Evolutionary conservation across 176 grass and related monocot genomes (phyloP).

Genomic region (Oryza punctata): DNA sequence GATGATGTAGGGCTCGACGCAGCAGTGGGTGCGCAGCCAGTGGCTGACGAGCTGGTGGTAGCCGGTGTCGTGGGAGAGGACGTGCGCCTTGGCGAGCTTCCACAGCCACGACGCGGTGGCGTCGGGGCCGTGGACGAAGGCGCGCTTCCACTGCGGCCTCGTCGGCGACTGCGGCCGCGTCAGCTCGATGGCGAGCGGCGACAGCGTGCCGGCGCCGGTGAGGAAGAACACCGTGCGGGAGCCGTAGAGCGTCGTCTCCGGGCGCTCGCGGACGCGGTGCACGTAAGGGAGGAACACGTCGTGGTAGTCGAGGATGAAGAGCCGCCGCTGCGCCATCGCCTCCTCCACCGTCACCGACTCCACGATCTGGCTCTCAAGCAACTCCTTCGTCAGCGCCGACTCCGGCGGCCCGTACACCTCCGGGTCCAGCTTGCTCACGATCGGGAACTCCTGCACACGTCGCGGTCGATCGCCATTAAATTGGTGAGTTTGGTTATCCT

Average conservation of each 20-base stretch:
- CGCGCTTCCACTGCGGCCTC: constrained; percentile 56
- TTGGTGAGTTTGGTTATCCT: too few relatives aligned
- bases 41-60: constrained; percentile 89
- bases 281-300: constrained; percentile 81
- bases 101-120: constrained; percentile 76
- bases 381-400: constrained; percentile 58
- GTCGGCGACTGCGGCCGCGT: constrained; percentile 64
- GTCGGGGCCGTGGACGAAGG: constrained; percentile 55
- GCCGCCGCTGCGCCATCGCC: constrained; percentile 56
- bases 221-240: constrained; percentile 78
- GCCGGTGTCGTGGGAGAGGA: constrained; percentile 68
- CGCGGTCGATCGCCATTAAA: too few relatives aligned
- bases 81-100: constrained; percentile 86
- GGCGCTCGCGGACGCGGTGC: constrained; percentile 53
- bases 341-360: constrained; percentile 52
- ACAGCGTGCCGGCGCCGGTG: constrained; percentile 47
- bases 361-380: constrained; percentile 65
- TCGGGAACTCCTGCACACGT: constrained; percentile 62
- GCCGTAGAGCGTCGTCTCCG: constrained; percentile 56
- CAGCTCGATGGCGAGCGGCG: constrained; percentile 75
- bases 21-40: constrained; percentile 81
- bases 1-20: constrained; percentile 87
- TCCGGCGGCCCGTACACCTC: constrained; percentile 67
- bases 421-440: constrained; percentile 80
- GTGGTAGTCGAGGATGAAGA: constrained; percentile 89